Conservation (phyloP, 2,329 filamentous ascomycete species). For the Aspergillus sp. region DNA sequence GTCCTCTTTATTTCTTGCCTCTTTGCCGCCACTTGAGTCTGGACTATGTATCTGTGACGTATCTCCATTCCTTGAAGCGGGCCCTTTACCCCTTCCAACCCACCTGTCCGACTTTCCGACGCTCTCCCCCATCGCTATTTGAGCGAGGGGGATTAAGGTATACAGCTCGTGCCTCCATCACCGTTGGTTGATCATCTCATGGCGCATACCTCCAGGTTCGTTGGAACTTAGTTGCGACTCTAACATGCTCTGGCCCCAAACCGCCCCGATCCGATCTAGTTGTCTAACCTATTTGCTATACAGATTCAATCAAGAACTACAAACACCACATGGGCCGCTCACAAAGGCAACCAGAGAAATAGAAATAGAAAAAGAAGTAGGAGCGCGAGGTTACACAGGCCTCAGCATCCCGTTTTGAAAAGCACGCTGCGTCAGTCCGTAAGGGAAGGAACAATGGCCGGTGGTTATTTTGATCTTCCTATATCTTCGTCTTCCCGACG, state of each 20-base stretch:
- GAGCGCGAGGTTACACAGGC: slow-evolving; percentile 13
- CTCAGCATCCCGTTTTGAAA: neutral
- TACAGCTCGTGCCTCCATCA: slow-evolving; percentile 13
- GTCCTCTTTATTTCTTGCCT: neutral
- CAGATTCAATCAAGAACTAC: slow-evolving; percentile 3
- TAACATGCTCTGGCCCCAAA: neutral
- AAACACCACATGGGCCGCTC: neutral
- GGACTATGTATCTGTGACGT: slow-evolving; percentile 28
- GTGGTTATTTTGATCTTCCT: slow-evolving; percentile 35
- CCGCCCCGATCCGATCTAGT: neutral
- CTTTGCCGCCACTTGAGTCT: slow-evolving; percentile 5
- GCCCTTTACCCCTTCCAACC: slow-evolving; percentile 20
- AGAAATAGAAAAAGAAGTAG: neutral
- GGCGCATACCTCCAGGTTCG: slow-evolving; percentile 17
- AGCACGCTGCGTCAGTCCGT: slow-evolving; percentile 2
- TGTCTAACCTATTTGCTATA: slow-evolving; percentile 19
- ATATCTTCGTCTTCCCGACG: slow-evolving; percentile 25
- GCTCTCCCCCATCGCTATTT: slow-evolving; percentile 6
- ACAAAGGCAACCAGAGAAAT: neutral
- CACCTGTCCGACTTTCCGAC: slow-evolving; percentile 8
- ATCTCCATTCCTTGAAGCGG: slow-evolving; percentile 28
- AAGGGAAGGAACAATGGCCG: slow-evolving; percentile 27
- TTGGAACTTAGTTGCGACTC: slow-evolving; percentile 1
- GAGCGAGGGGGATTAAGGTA: slow-evolving; percentile 7
- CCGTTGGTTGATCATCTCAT: slow-evolving; percentile 1